Evolutionary conservation across 1,284 basidiomycete species (phyloP), one percentile per base, ranked within the genome.

Genomic region (Cryptococcus hybrid): DNA sequence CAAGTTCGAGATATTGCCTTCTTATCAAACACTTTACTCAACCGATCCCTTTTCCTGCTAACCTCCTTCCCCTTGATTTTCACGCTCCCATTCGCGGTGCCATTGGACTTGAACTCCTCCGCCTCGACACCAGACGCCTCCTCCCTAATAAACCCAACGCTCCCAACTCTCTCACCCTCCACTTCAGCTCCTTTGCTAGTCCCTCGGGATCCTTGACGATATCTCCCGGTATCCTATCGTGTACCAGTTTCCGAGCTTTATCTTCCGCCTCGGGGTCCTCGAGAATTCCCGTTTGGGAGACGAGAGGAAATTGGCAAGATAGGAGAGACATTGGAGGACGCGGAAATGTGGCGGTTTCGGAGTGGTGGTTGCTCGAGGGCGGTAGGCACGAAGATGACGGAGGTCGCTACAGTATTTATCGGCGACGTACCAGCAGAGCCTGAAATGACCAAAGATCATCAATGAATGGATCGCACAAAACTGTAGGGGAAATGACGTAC

Each of bases 351-450:
- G 63, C 11, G 57, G 54, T 7, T 47, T 47, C 13, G 46, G 34
- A 7, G 15, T 12, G 34, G 46, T n/a, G 18, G 39, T 43, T 24
- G 34, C 15, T 44, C 56, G 57, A n/a, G 68, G 61, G n/a, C 65
- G 61, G 59, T 88, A 85, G 43, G 85, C 82, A 57, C 83, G 83
- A 42, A 83, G 83, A 7, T 82, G 79, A 66, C 86, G 89, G 36
- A 93, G 78, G 62, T 89, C 86, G 37, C 85, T 82, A 40, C 88
- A 78, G 71, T 87, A 88, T 65, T 86, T 86, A 62, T 92, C 88
- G 1, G 84, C 90, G 7, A 88, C 89, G 69, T 92, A 92, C 91
- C 91, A 94, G 67, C 89, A 92, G 6, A 94, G 80, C 71, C 90
- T 93, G 61, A 42, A 42, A 9, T 42, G 9, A 42, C n/a, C 9